A percentile compares a stretch with the other conserved stretches of the same genome.
Evolutionary conservation across 768 basidiomycete species (phyloP).

Genomic region (Russula emetica): DNA sequence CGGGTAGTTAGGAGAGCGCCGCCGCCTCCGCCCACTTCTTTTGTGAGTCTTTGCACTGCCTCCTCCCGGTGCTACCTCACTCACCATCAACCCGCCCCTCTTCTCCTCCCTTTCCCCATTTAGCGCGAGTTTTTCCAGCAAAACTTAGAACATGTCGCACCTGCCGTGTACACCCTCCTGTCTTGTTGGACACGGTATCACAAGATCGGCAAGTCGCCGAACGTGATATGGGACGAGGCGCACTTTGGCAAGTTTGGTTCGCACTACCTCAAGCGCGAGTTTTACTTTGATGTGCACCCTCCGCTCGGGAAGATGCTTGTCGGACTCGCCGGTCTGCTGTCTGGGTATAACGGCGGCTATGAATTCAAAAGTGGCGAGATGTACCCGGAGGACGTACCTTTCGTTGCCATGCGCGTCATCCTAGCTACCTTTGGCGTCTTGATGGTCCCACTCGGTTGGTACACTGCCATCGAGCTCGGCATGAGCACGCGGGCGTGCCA

Average conservation of each 20-base stretch:
- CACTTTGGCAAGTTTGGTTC: conserved; percentile 99
- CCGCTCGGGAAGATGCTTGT: conserved; percentile 99
- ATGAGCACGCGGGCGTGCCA: conserved; percentile 89
- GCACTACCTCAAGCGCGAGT: conserved; percentile 96
- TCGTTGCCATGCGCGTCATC: conserved; percentile 92
- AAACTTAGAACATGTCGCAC: conserved; percentile 73
- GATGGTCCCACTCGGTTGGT: conserved; percentile 96
- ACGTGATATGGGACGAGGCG: conserved; percentile 98
- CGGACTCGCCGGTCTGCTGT: conserved; percentile 82
- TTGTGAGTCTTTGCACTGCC: conserved; percentile 28
- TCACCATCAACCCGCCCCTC: not conserved
- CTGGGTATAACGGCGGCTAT: conserved; percentile 88
- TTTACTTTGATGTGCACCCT: conserved; percentile 99
- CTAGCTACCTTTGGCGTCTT: conserved; percentile 91
- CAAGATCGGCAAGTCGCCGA: conserved; percentile 78
- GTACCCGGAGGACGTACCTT: conserved; percentile 85
- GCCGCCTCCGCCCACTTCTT: conserved; percentile 59
- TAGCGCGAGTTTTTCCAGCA: conserved; percentile 75
- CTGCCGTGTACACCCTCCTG: conserved; percentile 85
- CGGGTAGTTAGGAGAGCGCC: conserved; percentile 47
- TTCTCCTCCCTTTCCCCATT: not conserved
- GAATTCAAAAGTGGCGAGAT: conserved; percentile 90
- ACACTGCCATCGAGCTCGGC: conserved; percentile 89
- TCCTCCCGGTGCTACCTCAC: not conserved
- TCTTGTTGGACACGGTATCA: conserved; percentile 95